Evolutionary conservation across 176 grass and related monocot genomes (phyloP).

Genomic region (Phoenix dactylifera): DNA sequence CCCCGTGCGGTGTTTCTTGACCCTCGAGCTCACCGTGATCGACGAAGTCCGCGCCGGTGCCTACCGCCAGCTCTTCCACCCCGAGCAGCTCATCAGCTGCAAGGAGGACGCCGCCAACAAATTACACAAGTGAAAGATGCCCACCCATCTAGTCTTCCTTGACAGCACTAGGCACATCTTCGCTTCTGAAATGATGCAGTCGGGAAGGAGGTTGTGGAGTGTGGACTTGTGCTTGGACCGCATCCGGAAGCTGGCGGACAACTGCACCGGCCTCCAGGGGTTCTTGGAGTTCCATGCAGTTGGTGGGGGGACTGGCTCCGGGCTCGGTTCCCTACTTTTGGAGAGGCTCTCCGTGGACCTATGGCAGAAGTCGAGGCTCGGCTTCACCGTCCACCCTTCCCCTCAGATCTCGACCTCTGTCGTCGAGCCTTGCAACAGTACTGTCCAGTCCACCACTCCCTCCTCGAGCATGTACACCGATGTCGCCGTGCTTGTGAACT

Average conservation of each 20-base stretch:
- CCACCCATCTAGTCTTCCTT: too few relatives aligned
- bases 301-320: constrained; percentile 1
- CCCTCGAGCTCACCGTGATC: constrained; percentile 12
- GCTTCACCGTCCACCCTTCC: constrained; percentile 14
- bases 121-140: constrained; percentile 7
- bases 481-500: not conserved
- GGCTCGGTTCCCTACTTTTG: constrained; percentile 5
- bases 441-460: constrained; percentile 7
- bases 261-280: constrained; percentile 11
- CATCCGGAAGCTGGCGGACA: constrained; percentile 15
- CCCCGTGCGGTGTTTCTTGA: constrained; percentile 10
- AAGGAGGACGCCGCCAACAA: constrained; percentile 12
- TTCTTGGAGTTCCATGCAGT: constrained; percentile 11
- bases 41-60: not conserved
- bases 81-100: constrained; percentile 11
- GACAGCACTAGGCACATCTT: too few relatives aligned
- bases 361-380: constrained; percentile 14
- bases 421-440: constrained; percentile 7
- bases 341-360: constrained; percentile 13
- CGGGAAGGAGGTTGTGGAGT: not conserved
- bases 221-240: constrained; percentile 15
- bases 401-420: constrained; percentile 7
- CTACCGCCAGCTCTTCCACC: constrained; percentile 14
- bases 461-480: constrained; percentile 16
- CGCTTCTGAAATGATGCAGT: not conserved